phyloP scores from a whole-genome alignment of 163 green algal species.

The Coccomyxa subellipsoidea region DNA sequence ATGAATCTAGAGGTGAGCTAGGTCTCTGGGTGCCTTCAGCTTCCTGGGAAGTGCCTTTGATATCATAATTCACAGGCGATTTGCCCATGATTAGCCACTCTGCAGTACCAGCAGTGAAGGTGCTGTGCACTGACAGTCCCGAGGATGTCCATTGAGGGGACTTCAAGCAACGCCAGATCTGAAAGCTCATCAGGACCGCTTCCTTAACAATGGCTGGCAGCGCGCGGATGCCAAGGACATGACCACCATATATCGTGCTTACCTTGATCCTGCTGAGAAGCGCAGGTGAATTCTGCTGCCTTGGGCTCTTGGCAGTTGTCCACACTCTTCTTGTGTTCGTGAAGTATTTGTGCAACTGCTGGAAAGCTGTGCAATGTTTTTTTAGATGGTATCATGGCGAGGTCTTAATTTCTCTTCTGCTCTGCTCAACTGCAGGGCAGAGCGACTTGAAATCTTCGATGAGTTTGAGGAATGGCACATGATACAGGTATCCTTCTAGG shows the following conservation, averaged over 20 bases:
- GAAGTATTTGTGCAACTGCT: too few relatives aligned
- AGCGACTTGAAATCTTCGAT: constrained; percentile 92
- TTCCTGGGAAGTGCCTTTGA: too few relatives aligned
- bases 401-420: too few relatives aligned
- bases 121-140: constrained; percentile 32
- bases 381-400: too few relatives aligned
- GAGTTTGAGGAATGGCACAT: constrained; percentile 98
- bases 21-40: not conserved
- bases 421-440: constrained; percentile 31
- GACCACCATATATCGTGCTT: constrained; percentile 66
- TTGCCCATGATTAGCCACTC: not conserved
- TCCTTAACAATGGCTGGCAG: constrained; percentile 47
- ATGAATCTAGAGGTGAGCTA: constrained; percentile 73
- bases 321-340: too few relatives aligned
- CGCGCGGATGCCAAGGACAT: constrained; percentile 66
- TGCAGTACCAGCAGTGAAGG: not conserved
- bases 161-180: constrained; percentile 68
- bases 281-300: not conserved
- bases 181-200: constrained; percentile 57
- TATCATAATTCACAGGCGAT: too few relatives aligned
- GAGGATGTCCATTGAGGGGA: constrained; percentile 81
- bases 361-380: too few relatives aligned
- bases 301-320: too few relatives aligned
- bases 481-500: constrained; percentile 53
- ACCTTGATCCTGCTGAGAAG: constrained; percentile 57